A percentile compares a stretch with the other conserved stretches of the same genome.
Evolutionary conservation across 164 flowering plant species (phyloP).

Genomic region (Vitis amurensis): DNA sequence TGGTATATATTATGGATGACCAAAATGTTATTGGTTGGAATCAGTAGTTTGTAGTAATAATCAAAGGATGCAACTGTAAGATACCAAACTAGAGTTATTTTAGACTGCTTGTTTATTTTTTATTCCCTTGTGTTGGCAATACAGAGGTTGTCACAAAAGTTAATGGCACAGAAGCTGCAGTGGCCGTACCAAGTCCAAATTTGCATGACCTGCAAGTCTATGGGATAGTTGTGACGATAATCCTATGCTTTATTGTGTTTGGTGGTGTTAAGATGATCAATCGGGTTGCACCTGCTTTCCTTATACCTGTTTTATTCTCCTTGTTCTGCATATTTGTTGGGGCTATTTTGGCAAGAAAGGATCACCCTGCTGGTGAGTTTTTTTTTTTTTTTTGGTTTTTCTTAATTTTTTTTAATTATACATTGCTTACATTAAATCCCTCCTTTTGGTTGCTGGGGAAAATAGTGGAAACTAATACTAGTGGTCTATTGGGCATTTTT

Average conservation of each 20-base stretch:
- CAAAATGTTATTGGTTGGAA: no score
- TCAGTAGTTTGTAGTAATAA: no score
- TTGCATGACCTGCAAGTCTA: conserved; percentile 94
- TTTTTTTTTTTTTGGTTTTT: conserved; percentile 6
- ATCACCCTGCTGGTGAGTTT: conserved; percentile 64
- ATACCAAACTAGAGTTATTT: background rate
- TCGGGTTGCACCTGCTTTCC: conserved; percentile 97
- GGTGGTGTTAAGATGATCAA: conserved; percentile 99
- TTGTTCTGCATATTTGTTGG: conserved; percentile 87
- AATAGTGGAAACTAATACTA: background rate
- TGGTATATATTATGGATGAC: no score
- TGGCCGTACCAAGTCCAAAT: conserved; percentile 62
- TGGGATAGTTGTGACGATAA: conserved; percentile 90
- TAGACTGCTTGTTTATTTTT: background rate
- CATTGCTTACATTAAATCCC: background rate
- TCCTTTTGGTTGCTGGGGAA: background rate
- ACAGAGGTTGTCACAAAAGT: conserved; percentile 73
- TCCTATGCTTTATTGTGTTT: conserved; percentile 91
- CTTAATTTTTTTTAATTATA: background rate
- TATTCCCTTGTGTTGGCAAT: conserved; percentile 20
- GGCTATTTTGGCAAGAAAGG: conserved; percentile 54
- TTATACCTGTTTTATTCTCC: conserved; percentile 86
- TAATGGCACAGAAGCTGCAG: conserved; percentile 62
- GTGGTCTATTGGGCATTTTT: no score
- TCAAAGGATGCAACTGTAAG: no score